Evolutionary conservation across 2,329 filamentous ascomycete species (phyloP), one percentile per base, ranked within the genome.

Genomic region (Coniochaeta sp.): DNA sequence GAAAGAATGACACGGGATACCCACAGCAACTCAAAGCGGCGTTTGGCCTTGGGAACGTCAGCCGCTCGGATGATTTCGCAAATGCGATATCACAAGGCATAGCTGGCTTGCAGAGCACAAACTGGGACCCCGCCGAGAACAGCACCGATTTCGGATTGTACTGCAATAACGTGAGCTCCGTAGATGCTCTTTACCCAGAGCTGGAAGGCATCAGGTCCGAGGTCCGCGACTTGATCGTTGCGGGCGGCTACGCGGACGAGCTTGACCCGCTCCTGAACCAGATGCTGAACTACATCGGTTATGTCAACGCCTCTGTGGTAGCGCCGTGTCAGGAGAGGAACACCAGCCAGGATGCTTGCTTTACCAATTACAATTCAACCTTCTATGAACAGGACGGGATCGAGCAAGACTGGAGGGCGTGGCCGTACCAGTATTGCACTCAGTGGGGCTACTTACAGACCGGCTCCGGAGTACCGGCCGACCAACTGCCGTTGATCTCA

Each of bases 401-500:
- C 57, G 61, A 69, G 6, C 75, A 77, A 61, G 69, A 67, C 58
- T 82, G 69, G 68, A 73, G 80, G 0, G 70, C 76, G 26, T 84
- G 81, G 81, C 66, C 72, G 0, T 84, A 80, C 65, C 82, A 84
- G 62, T 79, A 78, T 43, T 84, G 81, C 72, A 83, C 80, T 6
- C 77, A 84, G 80, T 95, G 89, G 90, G 91, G 90, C 11, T 95
- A 85, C 73, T 84, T 93, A 57, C 83, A 88, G 64, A 91, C 89
- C 0, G 90, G 91, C 56, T 87, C 84, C 5, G 84, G 86, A 28
- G 85, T 87, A 0, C 90, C 90, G 0, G 67, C 75, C 0, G 76
- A 83, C 61, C 80, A 86, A 59, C 80, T 88, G 1, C 87, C 91
- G 0, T 72, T 96, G 6, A 78, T 95, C 57, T 93, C 90, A 0